phyloP scores from a whole-genome alignment of 495 filamentous ascomycete genomes.

The Sphaerosporella brunnea region DNA sequence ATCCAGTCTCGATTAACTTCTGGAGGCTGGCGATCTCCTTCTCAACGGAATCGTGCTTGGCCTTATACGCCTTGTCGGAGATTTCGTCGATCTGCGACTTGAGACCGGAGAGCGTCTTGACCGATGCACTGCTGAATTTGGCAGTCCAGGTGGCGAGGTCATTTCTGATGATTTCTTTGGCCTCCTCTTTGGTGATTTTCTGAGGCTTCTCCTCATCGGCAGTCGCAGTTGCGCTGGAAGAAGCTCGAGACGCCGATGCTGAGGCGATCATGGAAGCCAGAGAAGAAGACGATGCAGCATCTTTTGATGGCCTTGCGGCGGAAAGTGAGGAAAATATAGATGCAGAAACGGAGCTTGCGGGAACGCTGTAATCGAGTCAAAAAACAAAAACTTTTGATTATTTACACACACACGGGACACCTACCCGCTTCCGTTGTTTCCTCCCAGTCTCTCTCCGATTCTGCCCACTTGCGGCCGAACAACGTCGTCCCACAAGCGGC shows the following conservation, averaged over 20 bases:
- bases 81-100: slow-evolving; percentile 58
- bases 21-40: slow-evolving; percentile 37
- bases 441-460: slow-evolving; percentile 73
- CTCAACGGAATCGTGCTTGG: slow-evolving; percentile 32
- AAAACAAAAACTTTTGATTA: too few species aligned
- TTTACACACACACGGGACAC: too few species aligned
- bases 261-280: slow-evolving; percentile 10
- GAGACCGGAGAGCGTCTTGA: slow-evolving; percentile 59
- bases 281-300: neutral
- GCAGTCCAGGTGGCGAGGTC: slow-evolving; percentile 71
- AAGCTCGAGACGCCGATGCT: slow-evolving; percentile 12
- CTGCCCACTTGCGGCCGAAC: slow-evolving; percentile 89
- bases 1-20: slow-evolving; percentile 41
- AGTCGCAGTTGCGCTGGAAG: slow-evolving; percentile 8
- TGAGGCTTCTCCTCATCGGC: slow-evolving; percentile 3
- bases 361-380: neutral
- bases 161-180: slow-evolving; percentile 49
- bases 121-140: slow-evolving; percentile 65
- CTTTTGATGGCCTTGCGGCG: slow-evolving; percentile 12
- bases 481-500: slow-evolving; percentile 24
- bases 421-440: slow-evolving; percentile 18
- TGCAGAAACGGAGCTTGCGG: neutral
- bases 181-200: slow-evolving; percentile 31
- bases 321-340: slow-evolving; percentile 14
- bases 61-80: slow-evolving; percentile 36